Evolutionary conservation across 768 basidiomycete genomes (phyloP), one percentile per base, ranked within the genome.

Genomic region (Fomitopsis serialis): DNA sequence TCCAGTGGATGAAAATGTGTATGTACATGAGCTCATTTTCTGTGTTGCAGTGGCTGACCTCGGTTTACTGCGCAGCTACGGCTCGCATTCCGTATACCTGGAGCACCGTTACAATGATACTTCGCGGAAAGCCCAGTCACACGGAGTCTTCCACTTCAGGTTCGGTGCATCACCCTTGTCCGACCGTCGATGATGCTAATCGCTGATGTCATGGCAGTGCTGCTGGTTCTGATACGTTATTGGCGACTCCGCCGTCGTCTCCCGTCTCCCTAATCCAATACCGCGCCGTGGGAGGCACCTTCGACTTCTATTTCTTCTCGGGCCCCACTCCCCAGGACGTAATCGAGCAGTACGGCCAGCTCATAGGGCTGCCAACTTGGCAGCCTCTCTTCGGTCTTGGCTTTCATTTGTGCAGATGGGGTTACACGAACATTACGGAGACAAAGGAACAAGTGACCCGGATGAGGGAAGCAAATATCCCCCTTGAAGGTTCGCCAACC

Each of bases 61-160:
- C 44, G 27, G 13, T 40, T 53, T 27, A 36, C 13, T 59, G 11
- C 11, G 29, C 29, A 85, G 82, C 53, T 89, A 89, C 64, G 86
- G 87, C n/a, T 73, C 79, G 17, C 87, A 89, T 62, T 80, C 85
- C 3, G 68, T 89, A 25, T 88, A 87, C 66, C 58, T 89, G 48
- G 87, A 89, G 58, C 87, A 89, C 63, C 81, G 85, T n/a, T 83
- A 77, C 68, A 72, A 85, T 54, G 58, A 70, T 21, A 68, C 67
- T 2, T 76, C 79, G 1, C 72, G 74, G 32, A 76, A 62, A 6
- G 80, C 84, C 1, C 71, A 75, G 46, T 80, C 87, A 0, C 89
- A 90, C 67, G 89, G 89, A 25, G 87, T 91, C 36, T 87, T 92
- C 61, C 66, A 89, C 19, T 74, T 86, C 55, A 87, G 78, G 84